These are phyloP conservation scores for Hygrophila difformis DNA, from an alignment of 257 asterid genomes.

Conservation along the genomic window DNA sequence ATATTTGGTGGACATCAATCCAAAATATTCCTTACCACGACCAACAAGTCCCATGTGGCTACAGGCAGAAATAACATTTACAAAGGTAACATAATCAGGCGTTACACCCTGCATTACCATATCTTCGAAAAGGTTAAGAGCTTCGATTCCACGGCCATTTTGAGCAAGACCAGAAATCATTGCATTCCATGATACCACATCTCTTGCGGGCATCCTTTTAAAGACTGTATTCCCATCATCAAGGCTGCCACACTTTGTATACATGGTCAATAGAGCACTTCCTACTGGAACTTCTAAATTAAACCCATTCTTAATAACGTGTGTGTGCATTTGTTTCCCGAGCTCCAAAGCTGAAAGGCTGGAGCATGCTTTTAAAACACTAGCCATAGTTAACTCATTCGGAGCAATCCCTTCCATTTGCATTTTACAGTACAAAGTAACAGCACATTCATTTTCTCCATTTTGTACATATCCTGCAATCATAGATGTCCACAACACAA, in stretches of 20 bases:
- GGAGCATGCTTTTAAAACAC: conserved; percentile 76
- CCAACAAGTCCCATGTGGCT: conserved; percentile 88
- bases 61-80: conserved; percentile 69
- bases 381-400: conserved; percentile 73
- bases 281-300: conserved; percentile 72
- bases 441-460: conserved; percentile 62
- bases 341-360: conserved; percentile 72
- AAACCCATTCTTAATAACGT: conserved; percentile 57
- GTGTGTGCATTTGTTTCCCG: conserved; percentile 80
- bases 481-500: conserved; percentile 85
- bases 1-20: conserved; percentile 41
- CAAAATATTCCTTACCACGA: conserved; percentile 54
- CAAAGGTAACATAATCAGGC: conserved; percentile 67
- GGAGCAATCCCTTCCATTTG: conserved; percentile 50
- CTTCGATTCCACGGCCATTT: conserved; percentile 62
- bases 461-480: conserved; percentile 73
- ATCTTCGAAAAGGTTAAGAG: conserved; percentile 67
- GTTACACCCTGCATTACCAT: conserved; percentile 46
- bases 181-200: conserved; percentile 78
- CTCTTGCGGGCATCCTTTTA: conserved; percentile 63
- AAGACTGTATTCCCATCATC: conserved; percentile 47
- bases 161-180: conserved; percentile 90
- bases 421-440: conserved; percentile 64
- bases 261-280: conserved; percentile 85
- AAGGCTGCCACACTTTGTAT: conserved; percentile 71